These are phyloP conservation scores for Carpinus fangiana DNA, from an alignment of 306 rosid species.

Conservation along the genomic window DNA sequence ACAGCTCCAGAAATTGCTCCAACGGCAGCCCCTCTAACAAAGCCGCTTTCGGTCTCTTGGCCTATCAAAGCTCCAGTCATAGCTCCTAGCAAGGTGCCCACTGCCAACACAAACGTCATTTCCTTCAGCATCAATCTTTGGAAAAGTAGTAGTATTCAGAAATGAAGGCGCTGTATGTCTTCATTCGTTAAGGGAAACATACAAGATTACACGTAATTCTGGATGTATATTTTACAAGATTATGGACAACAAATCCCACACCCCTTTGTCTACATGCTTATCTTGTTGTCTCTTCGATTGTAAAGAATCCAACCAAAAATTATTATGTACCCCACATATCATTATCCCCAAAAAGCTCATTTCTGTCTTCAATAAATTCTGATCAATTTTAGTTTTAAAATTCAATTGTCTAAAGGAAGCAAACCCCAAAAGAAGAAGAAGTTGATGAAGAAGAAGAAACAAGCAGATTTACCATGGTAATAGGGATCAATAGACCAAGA, in stretches of 20 bases:
- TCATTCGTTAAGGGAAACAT: background rate
- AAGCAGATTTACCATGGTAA: background rate
- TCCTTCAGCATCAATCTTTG: conserved; percentile 11
- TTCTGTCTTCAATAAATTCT: conserved; percentile 16
- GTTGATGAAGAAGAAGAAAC: background rate
- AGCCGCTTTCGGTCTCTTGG: conserved; percentile 98
- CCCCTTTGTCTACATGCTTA: conserved; percentile 4
- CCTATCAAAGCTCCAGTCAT: conserved; percentile 99
- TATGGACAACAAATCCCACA: conserved; percentile 10
- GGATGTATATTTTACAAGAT: background rate
- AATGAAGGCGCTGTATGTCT: conserved; percentile 5
- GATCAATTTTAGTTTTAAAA: background rate
- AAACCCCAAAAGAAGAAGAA: background rate
- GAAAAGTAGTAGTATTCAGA: conserved; percentile 10
- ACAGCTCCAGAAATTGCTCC: conserved; percentile 99
- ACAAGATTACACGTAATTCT: conserved; percentile 8
- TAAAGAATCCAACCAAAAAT: conserved; percentile 33
- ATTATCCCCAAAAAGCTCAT: conserved; percentile 14
- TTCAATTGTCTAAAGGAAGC: background rate
- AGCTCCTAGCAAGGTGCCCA: conserved; percentile 92
- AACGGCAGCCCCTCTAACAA: conserved; percentile 97
- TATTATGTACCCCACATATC: conserved; percentile 23
- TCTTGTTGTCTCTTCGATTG: background rate
- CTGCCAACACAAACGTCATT: conserved; percentile 52
- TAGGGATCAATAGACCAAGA: background rate